Conservation (phyloP, 805 yeast genomes). For the Suhomyces xylopsoci region DNA sequence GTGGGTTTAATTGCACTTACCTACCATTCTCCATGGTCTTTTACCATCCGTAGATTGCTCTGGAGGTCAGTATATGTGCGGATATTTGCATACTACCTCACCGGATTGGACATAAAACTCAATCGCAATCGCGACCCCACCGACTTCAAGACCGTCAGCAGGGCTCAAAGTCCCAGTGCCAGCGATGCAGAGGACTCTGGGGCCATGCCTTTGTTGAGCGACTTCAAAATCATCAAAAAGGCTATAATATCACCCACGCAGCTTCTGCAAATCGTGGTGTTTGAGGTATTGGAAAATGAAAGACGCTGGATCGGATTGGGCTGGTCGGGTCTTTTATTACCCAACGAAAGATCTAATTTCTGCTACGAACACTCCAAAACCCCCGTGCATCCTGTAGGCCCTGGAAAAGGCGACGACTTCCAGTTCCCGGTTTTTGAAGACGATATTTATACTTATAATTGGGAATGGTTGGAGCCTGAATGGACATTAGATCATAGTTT, state of each 20-base stretch:
- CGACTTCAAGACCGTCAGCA: slow-evolving; percentile 8
- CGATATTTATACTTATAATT: slow-evolving; percentile 37
- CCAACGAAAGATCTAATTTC: slow-evolving; percentile 50
- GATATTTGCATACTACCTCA: slow-evolving; percentile 33
- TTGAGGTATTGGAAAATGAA: slow-evolving; percentile 54
- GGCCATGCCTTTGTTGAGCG: slow-evolving; percentile 24
- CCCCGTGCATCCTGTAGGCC: slow-evolving; percentile 20
- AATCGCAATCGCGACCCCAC: slow-evolving; percentile 2
- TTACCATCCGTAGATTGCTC: slow-evolving; percentile 41
- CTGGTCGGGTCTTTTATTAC: slow-evolving; percentile 51
- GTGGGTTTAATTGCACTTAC: slow-evolving; percentile 38
- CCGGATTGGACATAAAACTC: slow-evolving; percentile 30
- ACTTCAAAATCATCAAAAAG: slow-evolving; percentile 39
- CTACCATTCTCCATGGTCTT: slow-evolving; percentile 49
- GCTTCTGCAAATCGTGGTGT: slow-evolving; percentile 46
- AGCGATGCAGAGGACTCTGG: slow-evolving; percentile 16
- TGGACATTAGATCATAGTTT: slow-evolving; percentile 49
- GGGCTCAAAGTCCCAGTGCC: slow-evolving; percentile 16
- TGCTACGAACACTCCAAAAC: slow-evolving; percentile 40
- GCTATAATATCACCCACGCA: slow-evolving; percentile 38
- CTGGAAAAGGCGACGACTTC: slow-evolving; percentile 27
- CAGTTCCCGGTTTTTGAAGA: slow-evolving; percentile 44
- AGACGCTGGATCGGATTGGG: slow-evolving; percentile 63
- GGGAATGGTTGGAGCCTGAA: slow-evolving; percentile 56
- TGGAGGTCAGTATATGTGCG: slow-evolving; percentile 51